Base-by-base conservation (phyloP, 306 rosid genomes). In the Myrica gale region DNA sequence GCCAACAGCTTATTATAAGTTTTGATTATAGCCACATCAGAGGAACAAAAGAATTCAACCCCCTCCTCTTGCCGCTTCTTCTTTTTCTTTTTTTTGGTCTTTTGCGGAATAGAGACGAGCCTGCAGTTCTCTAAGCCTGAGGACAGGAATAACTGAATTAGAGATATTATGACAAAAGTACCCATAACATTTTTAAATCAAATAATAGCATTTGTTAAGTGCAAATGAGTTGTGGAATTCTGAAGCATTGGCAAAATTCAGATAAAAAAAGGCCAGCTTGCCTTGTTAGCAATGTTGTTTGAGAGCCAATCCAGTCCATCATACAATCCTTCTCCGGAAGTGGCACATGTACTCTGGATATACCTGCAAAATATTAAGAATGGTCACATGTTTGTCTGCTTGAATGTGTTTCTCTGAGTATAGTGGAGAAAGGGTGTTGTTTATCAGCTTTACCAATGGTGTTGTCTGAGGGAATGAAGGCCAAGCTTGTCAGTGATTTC, bases 251-350 rank as follows among this genome's bases (percentile, higher is more conserved):
- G 32, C 32, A 1, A 26, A 26, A 26, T 26, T 1, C 32, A 26
- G 32, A 26, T 0, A 1, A 26, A 1, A 26, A 26, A 26, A 26
- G 0, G 2, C 32, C 32, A 26, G 32, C 32, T 45, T 81, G 82
- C 85, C 93, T 89, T 89, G 87, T 16, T 82, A 44, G 91, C 86
- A 75, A 87, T 87, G 84, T 89, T 89, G 85, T 80, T 89, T 21
- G 91, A 87, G 73, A 87, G 93, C 93, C 93, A 87, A 73, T 89
- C 93, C 72, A 89, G 82, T 73, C 93, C 93, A 80, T 89, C 93
- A 0, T 87, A 89, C 77, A 89, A 74, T 69, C 93, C 93, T 87
- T 89, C 93, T 48, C 93, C 89, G 56, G 93, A 87, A 72, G 93
- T 89, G 78, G 93, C 93, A 83, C 93, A 87, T 52, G 93, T 80